phyloP scores from a whole-genome alignment of 1,284 basidiomycete species.

The Trichosporon sp. region DNA sequence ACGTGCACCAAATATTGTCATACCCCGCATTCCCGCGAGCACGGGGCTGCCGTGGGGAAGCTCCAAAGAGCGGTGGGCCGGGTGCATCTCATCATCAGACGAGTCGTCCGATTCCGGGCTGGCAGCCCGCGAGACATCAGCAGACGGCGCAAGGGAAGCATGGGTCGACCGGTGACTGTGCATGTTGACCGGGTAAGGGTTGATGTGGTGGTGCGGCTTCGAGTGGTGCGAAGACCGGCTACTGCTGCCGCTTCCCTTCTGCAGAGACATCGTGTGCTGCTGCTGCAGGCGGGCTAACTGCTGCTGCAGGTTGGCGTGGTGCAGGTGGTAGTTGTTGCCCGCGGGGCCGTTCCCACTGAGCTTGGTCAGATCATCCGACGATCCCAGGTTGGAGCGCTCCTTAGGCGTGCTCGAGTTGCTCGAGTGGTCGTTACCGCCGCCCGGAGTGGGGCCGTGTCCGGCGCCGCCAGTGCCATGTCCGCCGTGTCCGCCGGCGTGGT shows the following conservation, averaged over 20 bases:
- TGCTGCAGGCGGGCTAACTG: conserved; percentile 37
- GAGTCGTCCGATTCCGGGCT: conserved; percentile 43
- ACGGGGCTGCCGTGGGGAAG: conserved; percentile 54
- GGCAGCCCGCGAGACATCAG: conserved; percentile 38
- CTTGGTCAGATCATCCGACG: conserved; percentile 32
- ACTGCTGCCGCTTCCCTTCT: conserved; percentile 10
- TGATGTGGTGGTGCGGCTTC: conserved; percentile 24
- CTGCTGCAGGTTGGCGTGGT: conserved; percentile 36
- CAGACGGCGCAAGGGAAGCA: conserved; percentile 28
- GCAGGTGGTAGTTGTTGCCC: conserved; percentile 33
- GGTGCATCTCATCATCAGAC: conserved; percentile 38
- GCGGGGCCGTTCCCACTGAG: conserved; percentile 18
- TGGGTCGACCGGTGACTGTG: conserved; percentile 29
- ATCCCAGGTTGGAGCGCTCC: conserved; percentile 35
- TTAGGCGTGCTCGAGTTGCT: conserved; percentile 42
- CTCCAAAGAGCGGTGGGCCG: conserved; percentile 9
- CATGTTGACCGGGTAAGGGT: conserved; percentile 40
- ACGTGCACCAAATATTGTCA: conserved; percentile 43
- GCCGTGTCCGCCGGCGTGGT: conserved; percentile 18
- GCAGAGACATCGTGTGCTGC: conserved; percentile 29
- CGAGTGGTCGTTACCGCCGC: conserved; percentile 32
- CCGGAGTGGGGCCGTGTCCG: conserved; percentile 22
- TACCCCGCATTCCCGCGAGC: conserved; percentile 66
- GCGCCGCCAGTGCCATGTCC: conserved; percentile 24
- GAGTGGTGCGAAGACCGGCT: conserved; percentile 12